Evolutionary conservation across 2,329 filamentous ascomycete species (phyloP), one percentile per base, ranked within the genome.

Genomic region (Immersiporthe knoxdaviesiana): DNA sequence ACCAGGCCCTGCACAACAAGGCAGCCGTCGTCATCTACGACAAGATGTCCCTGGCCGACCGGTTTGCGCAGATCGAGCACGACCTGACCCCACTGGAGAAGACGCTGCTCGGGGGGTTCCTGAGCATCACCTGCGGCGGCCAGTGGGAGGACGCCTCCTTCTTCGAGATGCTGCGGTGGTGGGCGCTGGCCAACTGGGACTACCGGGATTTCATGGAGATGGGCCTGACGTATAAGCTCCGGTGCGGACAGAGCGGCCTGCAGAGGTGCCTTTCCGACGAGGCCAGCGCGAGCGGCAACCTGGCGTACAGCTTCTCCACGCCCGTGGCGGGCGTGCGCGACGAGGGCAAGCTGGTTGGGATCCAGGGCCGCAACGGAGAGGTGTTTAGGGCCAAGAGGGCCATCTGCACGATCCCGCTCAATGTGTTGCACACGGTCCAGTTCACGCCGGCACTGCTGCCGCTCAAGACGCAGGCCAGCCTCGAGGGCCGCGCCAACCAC

Each of bases 131-230:
- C 1, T 80, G 78, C 70, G 82, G 81, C 63, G 81, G 82, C 6
- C 82, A 79, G 0, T 77, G 83, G 0, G 78, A 81, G 12, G 82
- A 80, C 0, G 81, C 79, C 0, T 81, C 79, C 30, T 83, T 85
- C 68, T 80, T 81, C 62, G 83, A 85, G 66, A 80, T 84, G 41
- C 73, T 85, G 24, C 82, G 83, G 68, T 84, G 82, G 83, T 84
- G 79, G 82, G 83, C 79, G 11, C 74, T 82, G 1, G 77, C 77
- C 66, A 81, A 78, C 37, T 83, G 82, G 72, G 78, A 76, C 6
- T 83, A 80, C 65, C 73, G 76, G 21, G 79, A 78, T 1, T 81
- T 78, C 52, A 76, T 81, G 35, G 77, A 81, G 37, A 76, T 77
- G n/a, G 73, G 81, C 2, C 78, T 81, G 50, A 79, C 78, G 27